These are phyloP conservation scores for Mimosa bimucronata DNA, from an alignment of 306 rosid species.

Conservation along the genomic window DNA sequence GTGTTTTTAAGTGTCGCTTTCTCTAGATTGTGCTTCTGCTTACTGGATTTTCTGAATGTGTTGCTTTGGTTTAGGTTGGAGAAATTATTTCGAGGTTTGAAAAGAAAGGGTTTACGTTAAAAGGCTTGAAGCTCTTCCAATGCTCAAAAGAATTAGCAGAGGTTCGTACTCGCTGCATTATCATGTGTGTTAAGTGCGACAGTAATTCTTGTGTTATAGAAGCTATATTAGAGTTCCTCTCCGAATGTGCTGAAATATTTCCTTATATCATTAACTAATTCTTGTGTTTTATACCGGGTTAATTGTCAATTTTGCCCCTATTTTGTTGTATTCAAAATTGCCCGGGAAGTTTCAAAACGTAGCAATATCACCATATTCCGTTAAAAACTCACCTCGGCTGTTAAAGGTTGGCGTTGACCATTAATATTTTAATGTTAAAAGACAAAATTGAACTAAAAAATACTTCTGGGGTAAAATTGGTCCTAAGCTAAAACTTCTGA, in stretches of 20 bases:
- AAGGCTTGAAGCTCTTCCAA: constrained; percentile 88
- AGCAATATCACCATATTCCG: too few species aligned
- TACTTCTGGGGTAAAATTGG: too few species aligned
- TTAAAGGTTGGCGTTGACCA: too few species aligned
- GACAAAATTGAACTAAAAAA: too few species aligned
- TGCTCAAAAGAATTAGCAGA: constrained; percentile 92
- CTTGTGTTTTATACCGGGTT: too few species aligned
- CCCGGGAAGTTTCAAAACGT: too few species aligned
- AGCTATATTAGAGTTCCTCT: constrained; percentile 17
- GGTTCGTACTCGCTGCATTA: constrained; percentile 54
- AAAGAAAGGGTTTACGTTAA: constrained; percentile 92
- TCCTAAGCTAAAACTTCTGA: too few species aligned
- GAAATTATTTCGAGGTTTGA: constrained; percentile 93
- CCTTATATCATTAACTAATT: neutral
- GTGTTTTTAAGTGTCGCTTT: neutral
- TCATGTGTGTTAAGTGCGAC: neutral
- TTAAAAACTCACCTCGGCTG: too few species aligned
- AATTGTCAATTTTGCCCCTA: too few species aligned
- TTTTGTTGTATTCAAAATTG: too few species aligned
- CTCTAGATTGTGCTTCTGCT: constrained; percentile 6
- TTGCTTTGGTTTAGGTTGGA: constrained; percentile 73
- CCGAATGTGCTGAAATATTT: neutral
- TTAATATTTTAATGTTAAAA: too few species aligned
- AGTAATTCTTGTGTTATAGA: neutral
- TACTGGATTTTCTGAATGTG: constrained; percentile 27